phyloP scores from a whole-genome alignment of 2,329 filamentous ascomycete species.

The Tricladium varicosporioides region DNA sequence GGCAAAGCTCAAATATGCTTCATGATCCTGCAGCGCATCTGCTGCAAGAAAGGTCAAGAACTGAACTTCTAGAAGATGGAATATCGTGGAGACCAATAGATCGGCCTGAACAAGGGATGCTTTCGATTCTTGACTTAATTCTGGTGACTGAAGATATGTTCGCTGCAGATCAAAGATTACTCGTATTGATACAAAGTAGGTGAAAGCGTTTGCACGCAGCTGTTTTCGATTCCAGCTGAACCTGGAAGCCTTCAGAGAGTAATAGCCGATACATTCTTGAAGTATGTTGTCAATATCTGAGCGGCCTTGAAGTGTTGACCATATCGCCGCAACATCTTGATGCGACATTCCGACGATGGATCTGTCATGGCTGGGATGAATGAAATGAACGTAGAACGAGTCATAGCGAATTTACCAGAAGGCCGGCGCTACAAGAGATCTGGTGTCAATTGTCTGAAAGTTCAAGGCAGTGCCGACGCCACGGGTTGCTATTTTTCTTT shows the following conservation, averaged over 20 bases:
- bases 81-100: too few species aligned
- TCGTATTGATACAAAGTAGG: slow-evolving; percentile 11
- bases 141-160: slow-evolving; percentile 12
- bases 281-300: slow-evolving; percentile 15
- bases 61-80: slow-evolving; percentile 6
- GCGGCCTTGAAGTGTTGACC: slow-evolving; percentile 11
- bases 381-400: too few species aligned
- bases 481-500: too few species aligned
- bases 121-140: slow-evolving; percentile 7
- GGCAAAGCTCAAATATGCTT: slow-evolving; percentile 9
- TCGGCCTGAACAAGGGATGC: too few species aligned
- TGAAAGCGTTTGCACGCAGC: slow-evolving; percentile 6
- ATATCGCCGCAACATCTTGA: slow-evolving; percentile 12
- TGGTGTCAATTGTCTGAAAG: too few species aligned
- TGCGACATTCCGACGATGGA: slow-evolving; percentile 6
- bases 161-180: slow-evolving; percentile 15
- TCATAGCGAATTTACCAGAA: too few species aligned
- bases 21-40: slow-evolving; percentile 7
- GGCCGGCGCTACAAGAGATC: too few species aligned
- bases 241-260: slow-evolving; percentile 6
- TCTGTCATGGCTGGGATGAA: too few species aligned
- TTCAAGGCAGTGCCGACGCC: too few species aligned
- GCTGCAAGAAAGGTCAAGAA: background rate
- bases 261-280: slow-evolving; percentile 13
- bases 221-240: background rate